Evolutionary conservation across 495 filamentous ascomycete genomes (phyloP).

Genomic region (Glarea lozoyensis): DNA sequence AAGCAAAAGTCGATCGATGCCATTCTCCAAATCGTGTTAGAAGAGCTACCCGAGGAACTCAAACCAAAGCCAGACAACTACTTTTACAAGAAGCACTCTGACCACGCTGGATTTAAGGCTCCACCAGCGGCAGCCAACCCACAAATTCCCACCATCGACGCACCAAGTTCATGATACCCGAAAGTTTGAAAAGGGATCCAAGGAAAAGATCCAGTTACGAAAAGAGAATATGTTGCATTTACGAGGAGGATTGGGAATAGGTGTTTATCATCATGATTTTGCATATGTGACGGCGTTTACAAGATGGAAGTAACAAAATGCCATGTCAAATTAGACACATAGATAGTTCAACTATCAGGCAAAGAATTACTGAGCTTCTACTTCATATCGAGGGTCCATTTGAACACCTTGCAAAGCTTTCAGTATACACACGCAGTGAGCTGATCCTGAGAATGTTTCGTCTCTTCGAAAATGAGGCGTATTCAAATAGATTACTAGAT

Average conservation of each 20-base stretch:
- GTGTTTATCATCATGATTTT: slow-evolving; percentile 10
- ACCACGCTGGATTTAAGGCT: slow-evolving; percentile 47
- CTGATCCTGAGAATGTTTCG: too few relatives aligned
- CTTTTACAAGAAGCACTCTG: slow-evolving; percentile 55
- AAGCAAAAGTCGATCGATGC: slow-evolving; percentile 64
- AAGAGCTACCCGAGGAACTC: slow-evolving; percentile 57
- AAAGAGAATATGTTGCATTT: slow-evolving; percentile 6
- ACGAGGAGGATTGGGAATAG: slow-evolving; percentile 2
- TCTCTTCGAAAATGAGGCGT: too few relatives aligned
- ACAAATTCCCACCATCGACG: slow-evolving; percentile 12
- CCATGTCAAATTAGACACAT: too few relatives aligned
- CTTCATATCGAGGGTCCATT: too few relatives aligned
- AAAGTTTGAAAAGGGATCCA: not conserved
- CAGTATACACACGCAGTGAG: too few relatives aligned
- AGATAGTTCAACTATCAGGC: too few relatives aligned
- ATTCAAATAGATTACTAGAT: too few relatives aligned
- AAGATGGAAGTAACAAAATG: slow-evolving; percentile 1
- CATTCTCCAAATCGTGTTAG: slow-evolving; percentile 59
- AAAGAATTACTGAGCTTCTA: too few relatives aligned
- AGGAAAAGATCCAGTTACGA: too few relatives aligned
- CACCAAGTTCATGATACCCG: slow-evolving; percentile 15
- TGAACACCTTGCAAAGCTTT: too few relatives aligned
- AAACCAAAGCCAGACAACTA: slow-evolving; percentile 60
- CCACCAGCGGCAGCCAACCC: slow-evolving; percentile 19
- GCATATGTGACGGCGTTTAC: slow-evolving; percentile 15